Conservation (phyloP, 345 rosid genomes). For the Raphanus raphanistrum region DNA sequence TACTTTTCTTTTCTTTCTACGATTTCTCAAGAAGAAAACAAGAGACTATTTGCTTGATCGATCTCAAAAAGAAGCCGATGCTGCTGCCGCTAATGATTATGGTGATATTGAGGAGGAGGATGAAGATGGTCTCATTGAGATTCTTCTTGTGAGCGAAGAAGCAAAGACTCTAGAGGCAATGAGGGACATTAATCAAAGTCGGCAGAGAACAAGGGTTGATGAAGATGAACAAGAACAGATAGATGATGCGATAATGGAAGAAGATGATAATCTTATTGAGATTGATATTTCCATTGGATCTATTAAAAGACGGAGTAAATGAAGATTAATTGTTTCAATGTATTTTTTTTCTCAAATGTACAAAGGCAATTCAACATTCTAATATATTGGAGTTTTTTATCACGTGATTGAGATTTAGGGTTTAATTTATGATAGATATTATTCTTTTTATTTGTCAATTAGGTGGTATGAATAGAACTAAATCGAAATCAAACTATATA, state of each 20-base stretch:
- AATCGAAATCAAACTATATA: neutral
- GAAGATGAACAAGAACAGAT: conserved; percentile 19
- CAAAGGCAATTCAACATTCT: neutral
- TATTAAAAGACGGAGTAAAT: conserved; percentile 49
- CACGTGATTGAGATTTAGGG: neutral
- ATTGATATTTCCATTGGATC: conserved; percentile 77
- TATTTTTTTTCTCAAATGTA: neutral
- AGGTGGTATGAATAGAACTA: neutral
- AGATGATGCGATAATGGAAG: conserved; percentile 50
- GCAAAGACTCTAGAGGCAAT: conserved; percentile 3
- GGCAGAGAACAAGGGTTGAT: conserved; percentile 15
- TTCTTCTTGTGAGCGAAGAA: conserved; percentile 26
- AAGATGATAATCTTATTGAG: conserved; percentile 77
- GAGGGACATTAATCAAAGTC: conserved; percentile 10
- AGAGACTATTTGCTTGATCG: conserved; percentile 12
- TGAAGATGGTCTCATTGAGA: conserved; percentile 40
- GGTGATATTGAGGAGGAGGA: conserved; percentile 20
- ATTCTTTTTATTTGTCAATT: neutral
- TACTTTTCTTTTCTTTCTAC: conserved; percentile 9
- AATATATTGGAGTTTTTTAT: neutral
- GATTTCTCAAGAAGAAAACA: conserved; percentile 4
- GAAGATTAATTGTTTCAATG: neutral
- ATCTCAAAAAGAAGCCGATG: conserved; percentile 18
- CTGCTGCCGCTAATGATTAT: conserved; percentile 28
- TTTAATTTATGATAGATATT: neutral